Evolutionary conservation across 129 eudicot genomes (phyloP), one percentile per base, ranked within the genome.

Genomic region (Erigeron canadensis): DNA sequence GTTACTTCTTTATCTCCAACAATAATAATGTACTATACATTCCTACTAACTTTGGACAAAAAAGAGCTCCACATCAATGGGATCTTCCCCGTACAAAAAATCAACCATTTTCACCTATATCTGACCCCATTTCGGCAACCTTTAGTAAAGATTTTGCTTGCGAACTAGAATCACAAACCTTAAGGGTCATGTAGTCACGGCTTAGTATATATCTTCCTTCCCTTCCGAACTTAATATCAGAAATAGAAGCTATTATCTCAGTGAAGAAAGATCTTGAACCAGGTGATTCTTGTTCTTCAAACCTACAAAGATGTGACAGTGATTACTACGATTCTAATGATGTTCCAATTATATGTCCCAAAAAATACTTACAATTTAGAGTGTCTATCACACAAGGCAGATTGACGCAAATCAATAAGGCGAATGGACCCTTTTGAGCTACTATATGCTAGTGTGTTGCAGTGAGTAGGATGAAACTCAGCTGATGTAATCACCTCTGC

Each of bases 401-500:
- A 89, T 73, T 93, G 96, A 68, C 98, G 95, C 81, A 93, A 82
- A 80, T 93, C 98, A 84, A 93, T 87, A 67, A 93, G 96, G 48
- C 98, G 98, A 67, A 93, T 89, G 65, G 98, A 93, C 63, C 98
- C 98, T 86, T 93, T 93, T 65, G 98, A 93, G 77, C 98, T 93
- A 79, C 98, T 93, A 66, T 93, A 93, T 51, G 96, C 98, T 73
- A 93, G 81, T 54, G 84, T 93, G 81, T 87, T 93, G 71, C 98
- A 93, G 43, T 89, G 98, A 69, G 87, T 83, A 68, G 98, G 98
- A 84, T 93, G 98, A 81, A 93, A 93, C 79, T 89, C 98, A 44
- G 98, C 98, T 62, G 96, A 89, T 51, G 98, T 93, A 81, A 93
- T 93, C 75, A 93, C 98, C 93, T 93, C 98, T 93, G 95, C 81